Conservation (phyloP, 495 filamentous ascomycete species). For the Cudoniella acicularis region DNA sequence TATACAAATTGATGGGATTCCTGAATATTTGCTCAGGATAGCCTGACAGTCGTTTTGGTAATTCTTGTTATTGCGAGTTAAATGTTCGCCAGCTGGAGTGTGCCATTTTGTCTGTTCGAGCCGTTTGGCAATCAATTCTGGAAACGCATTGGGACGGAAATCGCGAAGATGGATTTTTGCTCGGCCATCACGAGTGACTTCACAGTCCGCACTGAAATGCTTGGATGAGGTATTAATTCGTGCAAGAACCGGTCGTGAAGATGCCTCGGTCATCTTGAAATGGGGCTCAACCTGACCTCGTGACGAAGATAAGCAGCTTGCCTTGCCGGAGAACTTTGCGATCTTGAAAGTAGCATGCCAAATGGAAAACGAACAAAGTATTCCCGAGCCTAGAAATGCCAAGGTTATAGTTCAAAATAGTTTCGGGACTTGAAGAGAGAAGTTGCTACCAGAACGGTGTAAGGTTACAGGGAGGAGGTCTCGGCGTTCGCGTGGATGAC, state of each 20-base stretch:
- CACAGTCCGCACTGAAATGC: slow-evolving; percentile 6
- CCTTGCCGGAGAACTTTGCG: too few relatives aligned
- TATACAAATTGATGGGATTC: slow-evolving; percentile 54
- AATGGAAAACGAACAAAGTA: too few relatives aligned
- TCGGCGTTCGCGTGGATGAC: too few relatives aligned
- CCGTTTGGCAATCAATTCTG: not conserved
- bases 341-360: too few relatives aligned
- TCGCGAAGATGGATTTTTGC: slow-evolving; percentile 9
- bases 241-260: not conserved
- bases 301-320: too few relatives aligned
- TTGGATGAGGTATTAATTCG: slow-evolving; percentile 5
- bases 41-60: slow-evolving; percentile 6
- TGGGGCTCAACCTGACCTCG: too few relatives aligned
- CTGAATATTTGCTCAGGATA: slow-evolving; percentile 9
- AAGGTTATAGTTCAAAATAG: too few relatives aligned
- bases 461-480: too few relatives aligned
- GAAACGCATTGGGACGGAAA: slow-evolving; percentile 9
- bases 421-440: too few relatives aligned
- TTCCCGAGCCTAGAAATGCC: too few relatives aligned
- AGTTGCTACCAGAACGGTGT: too few relatives aligned
- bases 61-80: slow-evolving; percentile 11
- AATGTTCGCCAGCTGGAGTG: slow-evolving; percentile 6
- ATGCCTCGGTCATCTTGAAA: too few relatives aligned
- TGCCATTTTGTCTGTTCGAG: not conserved
- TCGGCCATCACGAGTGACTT: slow-evolving; percentile 10